These are phyloP conservation scores for Claviceps pusilla DNA, from an alignment of 2,329 filamentous ascomycete genomes.

Conservation along the genomic window DNA sequence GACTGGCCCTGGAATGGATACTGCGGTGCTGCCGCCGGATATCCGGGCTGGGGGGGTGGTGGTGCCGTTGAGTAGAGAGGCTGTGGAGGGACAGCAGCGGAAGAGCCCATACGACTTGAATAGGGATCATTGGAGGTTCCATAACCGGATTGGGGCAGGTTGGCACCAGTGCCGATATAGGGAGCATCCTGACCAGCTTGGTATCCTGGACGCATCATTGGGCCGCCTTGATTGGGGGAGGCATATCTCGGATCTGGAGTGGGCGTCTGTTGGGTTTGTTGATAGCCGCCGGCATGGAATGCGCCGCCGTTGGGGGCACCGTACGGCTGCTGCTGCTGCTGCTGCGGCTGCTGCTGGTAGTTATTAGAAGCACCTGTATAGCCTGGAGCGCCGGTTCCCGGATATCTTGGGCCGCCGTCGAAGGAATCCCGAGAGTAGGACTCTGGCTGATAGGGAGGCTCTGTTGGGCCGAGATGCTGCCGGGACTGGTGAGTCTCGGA, in stretches of 20 bases:
- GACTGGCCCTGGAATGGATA: slow-evolving; percentile 23
- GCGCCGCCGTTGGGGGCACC: slow-evolving; percentile 17
- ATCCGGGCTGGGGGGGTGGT: slow-evolving; percentile 17
- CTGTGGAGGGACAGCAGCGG: slow-evolving; percentile 18
- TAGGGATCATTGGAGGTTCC: slow-evolving; percentile 16
- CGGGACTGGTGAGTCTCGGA: slow-evolving; percentile 35
- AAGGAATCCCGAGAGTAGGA: slow-evolving; percentile 28
- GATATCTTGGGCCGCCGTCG: slow-evolving; percentile 30
- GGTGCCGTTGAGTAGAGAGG: slow-evolving; percentile 17
- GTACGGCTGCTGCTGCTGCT: slow-evolving; percentile 13
- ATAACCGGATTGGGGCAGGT: slow-evolving; percentile 16
- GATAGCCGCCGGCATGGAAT: slow-evolving; percentile 17
- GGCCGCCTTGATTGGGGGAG: slow-evolving; percentile 12
- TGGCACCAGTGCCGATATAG: slow-evolving; percentile 23
- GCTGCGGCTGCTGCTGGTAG: slow-evolving; percentile 11
- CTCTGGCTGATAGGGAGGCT: slow-evolving; percentile 20
- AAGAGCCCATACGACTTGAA: slow-evolving; percentile 15
- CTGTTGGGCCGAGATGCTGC: slow-evolving; percentile 33
- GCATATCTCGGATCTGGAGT: slow-evolving; percentile 20
- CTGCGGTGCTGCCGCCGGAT: slow-evolving; percentile 16
- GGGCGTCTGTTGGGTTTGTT: slow-evolving; percentile 19
- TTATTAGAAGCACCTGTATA: slow-evolving; percentile 31
- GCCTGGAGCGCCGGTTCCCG: slow-evolving; percentile 33
- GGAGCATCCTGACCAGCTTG: slow-evolving; percentile 16
- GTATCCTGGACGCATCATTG: slow-evolving; percentile 19